These are phyloP conservation scores for Nakazawaea sp. DNA, from an alignment of 805 yeast genomes.

Conservation along the genomic window DNA sequence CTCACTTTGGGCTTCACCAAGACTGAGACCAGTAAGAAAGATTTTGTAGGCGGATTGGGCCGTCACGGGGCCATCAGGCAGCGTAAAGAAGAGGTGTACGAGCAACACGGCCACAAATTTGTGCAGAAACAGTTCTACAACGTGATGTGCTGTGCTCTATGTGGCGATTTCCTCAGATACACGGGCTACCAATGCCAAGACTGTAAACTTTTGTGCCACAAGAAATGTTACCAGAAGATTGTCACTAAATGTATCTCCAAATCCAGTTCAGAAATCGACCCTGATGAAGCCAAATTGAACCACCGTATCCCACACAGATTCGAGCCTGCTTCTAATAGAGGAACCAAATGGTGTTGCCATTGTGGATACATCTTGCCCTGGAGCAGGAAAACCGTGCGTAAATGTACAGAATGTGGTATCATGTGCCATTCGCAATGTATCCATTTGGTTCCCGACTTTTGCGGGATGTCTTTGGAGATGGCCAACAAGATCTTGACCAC, in stretches of 20 bases:
- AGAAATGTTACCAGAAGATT: conserved; percentile 72
- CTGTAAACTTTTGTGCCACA: conserved; percentile 74
- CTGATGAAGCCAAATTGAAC: conserved; percentile 76
- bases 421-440: conserved; percentile 93
- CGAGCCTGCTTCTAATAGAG: conserved; percentile 85
- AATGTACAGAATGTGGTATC: conserved; percentile 89
- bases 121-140: conserved; percentile 93
- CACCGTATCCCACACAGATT: conserved; percentile 97
- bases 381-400: conserved; percentile 88
- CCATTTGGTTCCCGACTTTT: conserved; percentile 93
- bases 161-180: conserved; percentile 90
- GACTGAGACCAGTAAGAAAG: conserved; percentile 38
- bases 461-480: conserved; percentile 98
- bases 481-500: conserved; percentile 85
- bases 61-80: conserved; percentile 99
- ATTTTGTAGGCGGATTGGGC: conserved; percentile 58
- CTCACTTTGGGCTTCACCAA: conserved; percentile 77
- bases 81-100: conserved; percentile 83
- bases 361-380: conserved; percentile 96
- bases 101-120: conserved; percentile 96
- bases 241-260: conserved; percentile 81
- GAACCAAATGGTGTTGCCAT: conserved; percentile 99
- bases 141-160: conserved; percentile 94
- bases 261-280: conserved; percentile 60
- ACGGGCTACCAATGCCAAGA: conserved; percentile 86